These are phyloP conservation scores for Diaporthe caulivora DNA, from an alignment of 2,329 filamentous ascomycete genomes.

Conservation along the genomic window DNA sequence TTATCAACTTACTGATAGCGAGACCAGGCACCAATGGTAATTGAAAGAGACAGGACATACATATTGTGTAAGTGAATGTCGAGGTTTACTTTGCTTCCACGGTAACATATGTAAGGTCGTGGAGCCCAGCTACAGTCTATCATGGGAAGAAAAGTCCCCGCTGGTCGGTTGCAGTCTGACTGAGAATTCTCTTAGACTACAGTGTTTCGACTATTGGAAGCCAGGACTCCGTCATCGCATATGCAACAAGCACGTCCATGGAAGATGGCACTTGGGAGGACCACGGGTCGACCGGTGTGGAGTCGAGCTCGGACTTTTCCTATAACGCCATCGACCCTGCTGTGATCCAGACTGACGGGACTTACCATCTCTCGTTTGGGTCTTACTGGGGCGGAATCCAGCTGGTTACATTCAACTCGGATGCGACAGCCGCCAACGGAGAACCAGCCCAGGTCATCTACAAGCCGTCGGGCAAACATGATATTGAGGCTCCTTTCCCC, in stretches of 20 bases:
- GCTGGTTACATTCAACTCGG: constrained; percentile 63
- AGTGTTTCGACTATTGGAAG: constrained; percentile 71
- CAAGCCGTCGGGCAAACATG: constrained; percentile 61
- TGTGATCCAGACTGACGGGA: constrained; percentile 58
- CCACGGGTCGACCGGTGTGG: constrained; percentile 62
- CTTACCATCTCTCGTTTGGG: constrained; percentile 71
- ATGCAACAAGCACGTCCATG: constrained; percentile 51
- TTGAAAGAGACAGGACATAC: constrained; percentile 67
- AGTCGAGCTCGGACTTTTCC: constrained; percentile 48
- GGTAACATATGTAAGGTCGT: accelerated
- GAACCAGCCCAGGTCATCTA: constrained; percentile 62
- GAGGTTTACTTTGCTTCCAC: too few species aligned
- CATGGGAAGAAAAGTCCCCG: background rate
- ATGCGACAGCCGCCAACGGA: constrained; percentile 47
- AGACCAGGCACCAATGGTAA: constrained; percentile 70
- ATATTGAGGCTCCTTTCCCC: constrained; percentile 69
- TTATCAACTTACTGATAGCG: background rate
- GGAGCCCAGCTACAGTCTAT: too few species aligned
- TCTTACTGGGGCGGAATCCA: constrained; percentile 78
- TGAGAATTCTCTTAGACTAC: constrained; percentile 57
- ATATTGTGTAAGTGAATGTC: constrained; percentile 60
- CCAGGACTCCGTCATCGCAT: constrained; percentile 73
- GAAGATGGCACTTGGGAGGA: constrained; percentile 63
- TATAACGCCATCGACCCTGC: constrained; percentile 70
- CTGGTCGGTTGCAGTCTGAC: background rate